A percentile compares a stretch with the other conserved stretches of the same genome.
phyloP scores from a whole-genome alignment of 139 green algal genomes.

The Asterochloris erici region DNA sequence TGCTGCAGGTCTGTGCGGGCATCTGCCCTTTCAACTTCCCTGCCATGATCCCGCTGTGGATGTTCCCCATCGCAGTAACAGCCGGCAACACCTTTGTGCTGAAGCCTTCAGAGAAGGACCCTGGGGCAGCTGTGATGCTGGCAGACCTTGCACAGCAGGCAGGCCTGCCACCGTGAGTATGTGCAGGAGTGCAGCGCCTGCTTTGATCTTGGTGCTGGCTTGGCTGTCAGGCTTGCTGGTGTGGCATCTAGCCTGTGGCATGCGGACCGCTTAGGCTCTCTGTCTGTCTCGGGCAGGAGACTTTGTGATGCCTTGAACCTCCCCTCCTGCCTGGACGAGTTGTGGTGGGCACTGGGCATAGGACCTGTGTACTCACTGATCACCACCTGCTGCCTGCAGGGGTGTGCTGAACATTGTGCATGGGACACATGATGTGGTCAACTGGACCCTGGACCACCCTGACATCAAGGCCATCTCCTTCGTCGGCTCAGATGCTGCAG shows the following conservation, averaged over 20 bases:
- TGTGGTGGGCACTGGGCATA: background rate
- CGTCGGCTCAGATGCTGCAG: constrained; percentile 84
- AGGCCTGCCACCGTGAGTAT: constrained; percentile 65
- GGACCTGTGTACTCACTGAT: background rate
- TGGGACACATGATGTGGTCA: constrained; percentile 81
- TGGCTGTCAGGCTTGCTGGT: background rate
- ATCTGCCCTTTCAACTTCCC: constrained; percentile 99
- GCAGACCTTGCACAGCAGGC: constrained; percentile 78
- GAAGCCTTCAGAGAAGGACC: constrained; percentile 85
- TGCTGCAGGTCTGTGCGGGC: constrained; percentile 59
- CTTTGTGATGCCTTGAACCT: background rate
- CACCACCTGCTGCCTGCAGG: constrained; percentile 3
- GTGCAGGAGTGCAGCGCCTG: background rate
- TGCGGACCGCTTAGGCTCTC: background rate
- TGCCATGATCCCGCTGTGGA: constrained; percentile 78
- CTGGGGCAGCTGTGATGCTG: constrained; percentile 77
- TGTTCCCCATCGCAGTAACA: constrained; percentile 80
- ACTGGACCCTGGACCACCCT: constrained; percentile 88
- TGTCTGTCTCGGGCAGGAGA: background rate
- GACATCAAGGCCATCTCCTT: constrained; percentile 92
- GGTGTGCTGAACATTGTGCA: constrained; percentile 65
- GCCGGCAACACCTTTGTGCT: constrained; percentile 87
- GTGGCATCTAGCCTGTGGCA: too few relatives aligned
- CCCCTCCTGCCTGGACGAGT: background rate
- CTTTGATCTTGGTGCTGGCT: background rate